Evolutionary conservation across 768 basidiomycete genomes (phyloP), one percentile per base, ranked within the genome.

Genomic region (Mycena vitilis): DNA sequence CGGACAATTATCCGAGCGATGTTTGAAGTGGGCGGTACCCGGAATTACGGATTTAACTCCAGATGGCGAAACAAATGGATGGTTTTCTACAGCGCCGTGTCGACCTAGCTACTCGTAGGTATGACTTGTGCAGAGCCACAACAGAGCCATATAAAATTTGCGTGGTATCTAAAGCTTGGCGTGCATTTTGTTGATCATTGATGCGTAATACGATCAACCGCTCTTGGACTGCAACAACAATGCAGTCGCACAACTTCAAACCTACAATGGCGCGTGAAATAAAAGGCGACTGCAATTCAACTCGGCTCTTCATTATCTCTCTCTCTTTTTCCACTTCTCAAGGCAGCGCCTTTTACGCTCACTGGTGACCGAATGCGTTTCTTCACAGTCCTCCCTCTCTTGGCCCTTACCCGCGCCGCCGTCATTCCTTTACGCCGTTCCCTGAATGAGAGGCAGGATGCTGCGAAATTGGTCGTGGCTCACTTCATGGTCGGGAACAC

Each of bases 401-500:
- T 71, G 53, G 70, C 70, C 25, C 59, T 71, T 25, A 49, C 70
- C 25, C 60, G 53, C 42, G 70, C 70, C 54, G 66, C 66, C 18
- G 66, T 65, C 54, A 68, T 71, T 65, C 70, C 70, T 65, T 60
- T 56, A 48, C 61, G 70, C 20, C 70, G 70, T 20, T 66, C 65
- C 45, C 45, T 66, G 5, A 48, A 66, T 40, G 52, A 55, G 44
- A 60, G 65, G 25, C 70, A 71, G 47, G 61, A 53, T 38, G 73
- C 74, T 13, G 16, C 56, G 23, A 65, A 65, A 59, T 30, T 63
- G 73, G 87, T 89, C 22, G 81, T 89, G 1, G 85, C 86, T 10
- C 88, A 90, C 71, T 83, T 85, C 70, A 89, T 90, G 82, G 83
- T 66, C 16, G 65, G 65, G 20, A 66, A 66, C 25, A 61, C 65